A percentile compares a stretch with the other conserved stretches of the same genome.
These are phyloP conservation scores for Teratosphaeria zuluensis DNA, from an alignment of 2,329 filamentous ascomycete species.

Conservation along the genomic window DNA sequence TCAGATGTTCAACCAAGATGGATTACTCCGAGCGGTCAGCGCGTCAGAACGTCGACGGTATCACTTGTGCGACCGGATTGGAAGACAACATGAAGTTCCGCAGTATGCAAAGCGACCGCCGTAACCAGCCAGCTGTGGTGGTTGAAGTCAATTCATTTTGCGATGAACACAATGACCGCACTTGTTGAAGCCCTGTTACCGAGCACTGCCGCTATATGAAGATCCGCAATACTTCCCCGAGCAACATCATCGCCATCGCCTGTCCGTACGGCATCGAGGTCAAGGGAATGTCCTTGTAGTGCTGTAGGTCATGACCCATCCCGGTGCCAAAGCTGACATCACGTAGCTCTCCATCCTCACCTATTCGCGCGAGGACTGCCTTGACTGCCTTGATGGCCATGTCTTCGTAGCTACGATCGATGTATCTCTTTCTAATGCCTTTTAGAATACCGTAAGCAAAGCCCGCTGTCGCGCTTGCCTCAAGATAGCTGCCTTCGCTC, in stretches of 20 bases:
- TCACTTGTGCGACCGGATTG: too few relatives aligned
- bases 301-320: slow-evolving; percentile 64
- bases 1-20: too few relatives aligned
- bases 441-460: slow-evolving; percentile 76
- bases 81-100: too few relatives aligned
- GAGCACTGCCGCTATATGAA: slow-evolving; percentile 33
- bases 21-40: too few relatives aligned
- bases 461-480: slow-evolving; percentile 69
- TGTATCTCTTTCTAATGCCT: slow-evolving; percentile 58
- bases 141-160: too few relatives aligned
- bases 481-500: slow-evolving; percentile 60
- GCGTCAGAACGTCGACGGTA: too few relatives aligned
- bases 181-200: too few relatives aligned
- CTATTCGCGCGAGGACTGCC: slow-evolving; percentile 58
- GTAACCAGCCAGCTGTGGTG: too few relatives aligned
- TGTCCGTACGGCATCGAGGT: slow-evolving; percentile 81
- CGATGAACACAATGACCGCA: background rate
- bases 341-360: slow-evolving; percentile 56
- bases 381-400: slow-evolving; percentile 57
- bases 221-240: slow-evolving; percentile 61
- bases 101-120: too few relatives aligned
- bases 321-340: slow-evolving; percentile 71
- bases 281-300: slow-evolving; percentile 65
- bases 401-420: slow-evolving; percentile 55
- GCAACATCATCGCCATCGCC: slow-evolving; percentile 73